Conservation (phyloP, 2,329 filamentous ascomycete genomes). For the Trichophyton mentagrophytes region DNA sequence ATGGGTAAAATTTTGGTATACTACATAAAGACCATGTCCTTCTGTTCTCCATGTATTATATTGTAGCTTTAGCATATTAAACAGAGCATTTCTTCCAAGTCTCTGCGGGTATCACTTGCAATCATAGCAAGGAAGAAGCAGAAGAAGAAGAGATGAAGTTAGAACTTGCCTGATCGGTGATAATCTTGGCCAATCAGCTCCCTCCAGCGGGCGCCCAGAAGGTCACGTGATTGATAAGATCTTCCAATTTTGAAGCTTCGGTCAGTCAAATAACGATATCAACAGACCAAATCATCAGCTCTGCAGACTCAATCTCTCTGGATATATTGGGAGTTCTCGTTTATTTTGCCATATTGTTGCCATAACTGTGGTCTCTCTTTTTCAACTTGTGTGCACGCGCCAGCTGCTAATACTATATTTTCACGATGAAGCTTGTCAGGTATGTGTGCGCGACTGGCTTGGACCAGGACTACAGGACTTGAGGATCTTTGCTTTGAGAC, state of each 20-base stretch:
- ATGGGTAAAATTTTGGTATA: no score
- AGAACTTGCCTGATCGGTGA: not conserved
- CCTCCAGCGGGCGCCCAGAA: no score
- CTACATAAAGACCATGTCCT: no score
- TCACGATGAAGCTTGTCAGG: conserved; percentile 93
- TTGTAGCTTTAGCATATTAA: no score
- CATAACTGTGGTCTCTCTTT: not conserved
- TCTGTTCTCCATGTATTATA: no score
- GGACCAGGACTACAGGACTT: not conserved
- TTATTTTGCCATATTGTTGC: not conserved
- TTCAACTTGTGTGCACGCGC: not conserved
- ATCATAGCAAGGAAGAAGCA: no score
- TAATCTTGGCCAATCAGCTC: not conserved
- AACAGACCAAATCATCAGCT: not conserved
- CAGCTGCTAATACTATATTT: not conserved
- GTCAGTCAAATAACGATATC: not conserved
- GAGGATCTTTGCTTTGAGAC: no score
- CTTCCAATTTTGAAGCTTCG: not conserved
- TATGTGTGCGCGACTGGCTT: conserved; percentile 37
- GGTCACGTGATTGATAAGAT: not conserved
- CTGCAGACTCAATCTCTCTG: not conserved
- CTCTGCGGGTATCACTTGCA: no score
- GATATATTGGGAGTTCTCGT: not conserved
- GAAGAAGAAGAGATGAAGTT: not conserved
- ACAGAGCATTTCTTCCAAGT: no score